Evolutionary conservation across 192 early-diverging fungal species (phyloP), one percentile per base, ranked within the genome.

Genomic region (Kickxella alabastrina): DNA sequence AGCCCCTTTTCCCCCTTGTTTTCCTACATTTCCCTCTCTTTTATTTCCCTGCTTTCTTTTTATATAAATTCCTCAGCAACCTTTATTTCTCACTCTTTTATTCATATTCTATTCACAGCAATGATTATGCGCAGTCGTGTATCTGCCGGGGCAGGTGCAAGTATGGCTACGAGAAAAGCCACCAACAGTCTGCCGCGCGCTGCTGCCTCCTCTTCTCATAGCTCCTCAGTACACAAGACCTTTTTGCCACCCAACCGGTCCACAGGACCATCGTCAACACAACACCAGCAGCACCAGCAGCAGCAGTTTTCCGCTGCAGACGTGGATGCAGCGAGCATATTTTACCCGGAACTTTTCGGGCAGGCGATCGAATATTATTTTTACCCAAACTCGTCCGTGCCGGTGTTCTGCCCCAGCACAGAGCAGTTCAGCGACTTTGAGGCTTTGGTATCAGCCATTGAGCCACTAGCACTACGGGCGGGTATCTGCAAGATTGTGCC

Each of bases 401-500:
- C 92, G 6, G 89, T 95, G 34, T 98, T 98, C 63, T 81, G 79
- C 39, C 95, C 95, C 2, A 92, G 89, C 2, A 62, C 72, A 37
- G 87, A 86, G 35, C 82, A 98, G 77, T 98, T 98, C 70, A 69
- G 68, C 19, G 85, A 95, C 70, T 98, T 98, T 72, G 65, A 79
- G 7, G 64, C 67, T 0, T 90, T 92, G 55, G 79, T 93, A 25
- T 39, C 79, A 13, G 71, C 83, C 3, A 87, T 95, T 37, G 89
- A 90, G 54, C 77, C 79, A 26, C 85, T 87, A 28, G 90, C 90
- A 29, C 51, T 69, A 44, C 60, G 73, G 15, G 83, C 82, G 3
- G 94, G 94, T 14, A 74, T 97, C 14, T 84, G 87, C 55, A 93
- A 98, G 68, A 77, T 98, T 27, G 85, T 98, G 25, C 91, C 95